A percentile compares a stretch with the other conserved stretches of the same genome.
Conservation (phyloP, 2,329 filamentous ascomycete genomes). For the Fusarium staphyleae region DNA sequence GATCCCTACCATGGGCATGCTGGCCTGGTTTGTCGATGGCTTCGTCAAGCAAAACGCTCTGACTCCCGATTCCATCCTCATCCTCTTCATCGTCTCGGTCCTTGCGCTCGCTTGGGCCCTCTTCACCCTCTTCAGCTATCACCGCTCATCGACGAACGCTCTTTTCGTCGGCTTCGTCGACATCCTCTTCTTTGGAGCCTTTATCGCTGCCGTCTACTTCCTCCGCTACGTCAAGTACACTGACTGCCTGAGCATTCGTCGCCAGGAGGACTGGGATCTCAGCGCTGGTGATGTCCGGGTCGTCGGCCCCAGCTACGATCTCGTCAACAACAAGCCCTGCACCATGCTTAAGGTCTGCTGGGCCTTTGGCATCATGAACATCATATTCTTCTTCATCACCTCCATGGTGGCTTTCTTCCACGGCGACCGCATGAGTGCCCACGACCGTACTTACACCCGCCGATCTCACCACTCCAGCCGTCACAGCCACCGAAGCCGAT, state of each 20-base stretch:
- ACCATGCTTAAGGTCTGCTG: slow-evolving; percentile 91
- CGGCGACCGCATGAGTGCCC: slow-evolving; percentile 59
- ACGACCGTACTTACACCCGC: slow-evolving; percentile 44
- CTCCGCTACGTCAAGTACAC: slow-evolving; percentile 65
- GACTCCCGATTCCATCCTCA: slow-evolving; percentile 68
- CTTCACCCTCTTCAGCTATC: slow-evolving; percentile 71
- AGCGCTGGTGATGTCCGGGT: slow-evolving; percentile 68
- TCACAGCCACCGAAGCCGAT: slow-evolving; percentile 52
- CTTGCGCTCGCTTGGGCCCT: slow-evolving; percentile 69
- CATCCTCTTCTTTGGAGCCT: slow-evolving; percentile 66
- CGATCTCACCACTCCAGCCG: slow-evolving; percentile 49
- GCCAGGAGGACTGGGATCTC: slow-evolving; percentile 59
- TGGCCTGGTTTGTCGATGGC: slow-evolving; percentile 69
- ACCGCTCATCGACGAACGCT: slow-evolving; percentile 67
- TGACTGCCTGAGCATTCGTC: slow-evolving; percentile 70
- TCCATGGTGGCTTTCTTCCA: slow-evolving; percentile 71
- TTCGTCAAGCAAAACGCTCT: slow-evolving; percentile 64
- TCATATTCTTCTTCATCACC: slow-evolving; percentile 80
- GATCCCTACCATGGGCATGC: slow-evolving; percentile 72
- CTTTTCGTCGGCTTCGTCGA: slow-evolving; percentile 67
- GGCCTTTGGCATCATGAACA: slow-evolving; percentile 89
- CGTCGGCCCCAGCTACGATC: slow-evolving; percentile 57
- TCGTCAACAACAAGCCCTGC: slow-evolving; percentile 76
- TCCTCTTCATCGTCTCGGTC: slow-evolving; percentile 72
- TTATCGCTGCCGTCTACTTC: slow-evolving; percentile 68